Percentiles rank a stretch among this genome's conserved stretches.
Conservation (phyloP, 1,284 basidiomycete species). For the Schizophyllum commune region DNA sequence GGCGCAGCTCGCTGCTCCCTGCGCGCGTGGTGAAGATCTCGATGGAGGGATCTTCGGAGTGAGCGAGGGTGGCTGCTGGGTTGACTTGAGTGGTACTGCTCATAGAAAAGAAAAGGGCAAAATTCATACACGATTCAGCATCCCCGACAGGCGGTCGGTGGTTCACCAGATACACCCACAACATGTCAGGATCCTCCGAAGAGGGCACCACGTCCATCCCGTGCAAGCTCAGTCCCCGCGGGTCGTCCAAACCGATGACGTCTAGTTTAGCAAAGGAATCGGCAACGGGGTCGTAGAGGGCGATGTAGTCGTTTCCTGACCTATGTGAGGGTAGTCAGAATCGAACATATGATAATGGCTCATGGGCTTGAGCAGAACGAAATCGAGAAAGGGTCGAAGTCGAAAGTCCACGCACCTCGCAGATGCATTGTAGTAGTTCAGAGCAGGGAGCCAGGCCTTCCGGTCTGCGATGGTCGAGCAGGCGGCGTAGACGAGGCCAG, state of each 20-base stretch:
- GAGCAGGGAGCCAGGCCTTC: slow-evolving; percentile 47
- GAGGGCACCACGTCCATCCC: slow-evolving; percentile 68
- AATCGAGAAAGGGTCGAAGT: too few species aligned
- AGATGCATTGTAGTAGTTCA: slow-evolving; percentile 35
- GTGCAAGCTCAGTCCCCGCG: slow-evolving; percentile 50
- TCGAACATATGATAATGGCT: too few species aligned
- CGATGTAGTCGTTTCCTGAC: slow-evolving; percentile 45
- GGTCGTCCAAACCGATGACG: slow-evolving; percentile 19
- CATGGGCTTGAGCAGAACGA: too few species aligned
- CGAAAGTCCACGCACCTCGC: slow-evolving; percentile 24
- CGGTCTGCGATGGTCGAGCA: slow-evolving; percentile 53
- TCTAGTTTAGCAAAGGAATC: slow-evolving; percentile 38
- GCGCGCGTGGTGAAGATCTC: slow-evolving; percentile 60
- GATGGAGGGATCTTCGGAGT: slow-evolving; percentile 50
- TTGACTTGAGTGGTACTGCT: too few species aligned
- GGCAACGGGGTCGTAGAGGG: slow-evolving; percentile 47
- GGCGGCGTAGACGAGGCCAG: slow-evolving; percentile 60
- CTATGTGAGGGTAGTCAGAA: too few species aligned
- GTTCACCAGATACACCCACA: slow-evolving; percentile 65
- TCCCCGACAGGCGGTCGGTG: slow-evolving; percentile 42
- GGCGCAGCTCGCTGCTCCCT: slow-evolving; percentile 36
- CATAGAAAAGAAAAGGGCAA: too few species aligned
- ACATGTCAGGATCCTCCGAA: slow-evolving; percentile 33
- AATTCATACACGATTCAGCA: slow-evolving; percentile 18
- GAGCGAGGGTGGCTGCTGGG: too few species aligned